phyloP scores from a whole-genome alignment of 1,139 yeast genomes.

The Yamadazyma songkhlaensis region DNA sequence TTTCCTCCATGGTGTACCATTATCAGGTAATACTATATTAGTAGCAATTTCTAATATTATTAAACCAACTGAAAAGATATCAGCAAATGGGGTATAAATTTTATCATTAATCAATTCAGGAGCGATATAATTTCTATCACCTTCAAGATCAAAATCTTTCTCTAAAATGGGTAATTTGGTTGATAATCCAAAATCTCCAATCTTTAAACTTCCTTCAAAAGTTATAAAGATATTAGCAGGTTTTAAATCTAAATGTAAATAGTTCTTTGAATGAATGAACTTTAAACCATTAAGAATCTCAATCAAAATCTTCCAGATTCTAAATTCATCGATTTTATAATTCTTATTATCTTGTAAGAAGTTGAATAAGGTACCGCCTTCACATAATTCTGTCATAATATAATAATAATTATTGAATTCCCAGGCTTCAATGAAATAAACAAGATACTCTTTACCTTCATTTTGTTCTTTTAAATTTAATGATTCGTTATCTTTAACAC shows the following conservation, averaged over 20 bases:
- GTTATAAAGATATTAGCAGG: conserved; percentile 95
- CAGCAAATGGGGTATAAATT: conserved; percentile 88
- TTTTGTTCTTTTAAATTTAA: conserved; percentile 54
- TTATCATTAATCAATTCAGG: conserved; percentile 89
- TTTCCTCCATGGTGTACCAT: conserved; percentile 97
- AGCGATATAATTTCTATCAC: conserved; percentile 96
- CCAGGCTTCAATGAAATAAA: conserved; percentile 86
- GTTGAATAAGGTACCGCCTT: conserved; percentile 83
- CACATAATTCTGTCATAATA: conserved; percentile 94
- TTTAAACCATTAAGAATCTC: conserved; percentile 77
- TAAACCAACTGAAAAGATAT: conserved; percentile 87
- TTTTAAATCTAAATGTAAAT: conserved; percentile 83
- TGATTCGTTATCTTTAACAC: conserved; percentile 38
- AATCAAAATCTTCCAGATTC: conserved; percentile 93
- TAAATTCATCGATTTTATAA: conserved; percentile 91
- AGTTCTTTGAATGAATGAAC: conserved; percentile 74
- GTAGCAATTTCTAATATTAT: conserved; percentile 96
- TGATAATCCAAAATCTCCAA: conserved; percentile 74
- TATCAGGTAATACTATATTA: conserved; percentile 89
- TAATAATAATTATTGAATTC: conserved; percentile 71
- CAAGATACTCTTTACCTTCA: conserved; percentile 73
- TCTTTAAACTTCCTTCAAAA: conserved; percentile 87
- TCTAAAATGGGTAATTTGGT: conserved; percentile 54
- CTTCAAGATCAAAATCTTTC: conserved; percentile 81
- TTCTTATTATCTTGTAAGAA: conserved; percentile 69